Percentiles rank a stretch among this genome's conserved stretches.
These are phyloP conservation scores for Eucalyptus lansdowneana DNA, from an alignment of 345 rosid genomes.

Conservation along the genomic window DNA sequence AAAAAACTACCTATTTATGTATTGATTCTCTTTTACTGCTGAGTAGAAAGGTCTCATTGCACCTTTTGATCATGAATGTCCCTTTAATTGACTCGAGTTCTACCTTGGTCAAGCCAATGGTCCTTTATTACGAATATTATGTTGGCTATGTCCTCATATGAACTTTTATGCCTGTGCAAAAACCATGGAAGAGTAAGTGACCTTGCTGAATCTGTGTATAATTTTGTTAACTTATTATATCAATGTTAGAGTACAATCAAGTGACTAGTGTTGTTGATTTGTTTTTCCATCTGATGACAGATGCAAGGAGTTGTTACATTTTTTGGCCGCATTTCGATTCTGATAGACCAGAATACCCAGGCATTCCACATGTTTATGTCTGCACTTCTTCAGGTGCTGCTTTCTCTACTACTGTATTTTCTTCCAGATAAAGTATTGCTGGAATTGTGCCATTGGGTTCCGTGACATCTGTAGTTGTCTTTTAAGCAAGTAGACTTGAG, in stretches of 20 bases:
- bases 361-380: constrained; percentile 89
- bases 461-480: neutral
- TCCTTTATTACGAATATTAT: neutral
- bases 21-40: neutral
- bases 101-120: neutral
- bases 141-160: neutral
- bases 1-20: neutral
- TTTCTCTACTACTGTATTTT: neutral
- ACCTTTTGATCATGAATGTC: neutral
- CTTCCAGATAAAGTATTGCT: neutral
- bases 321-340: constrained; percentile 69
- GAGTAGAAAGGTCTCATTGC: neutral
- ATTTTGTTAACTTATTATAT: neutral
- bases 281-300: constrained; percentile 21
- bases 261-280: neutral
- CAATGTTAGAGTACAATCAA: neutral
- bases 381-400: constrained; percentile 81
- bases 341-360: constrained; percentile 84
- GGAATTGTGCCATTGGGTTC: neutral
- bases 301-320: constrained; percentile 81
- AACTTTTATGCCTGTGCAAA: neutral
- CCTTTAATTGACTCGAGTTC: neutral
- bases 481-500: neutral
- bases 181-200: neutral
- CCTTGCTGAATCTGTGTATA: neutral